Percentiles rank a stretch among this genome's conserved stretches.
Evolutionary conservation across 805 yeast genomes (phyloP).

Genomic region (Kodamaea sagamina): DNA sequence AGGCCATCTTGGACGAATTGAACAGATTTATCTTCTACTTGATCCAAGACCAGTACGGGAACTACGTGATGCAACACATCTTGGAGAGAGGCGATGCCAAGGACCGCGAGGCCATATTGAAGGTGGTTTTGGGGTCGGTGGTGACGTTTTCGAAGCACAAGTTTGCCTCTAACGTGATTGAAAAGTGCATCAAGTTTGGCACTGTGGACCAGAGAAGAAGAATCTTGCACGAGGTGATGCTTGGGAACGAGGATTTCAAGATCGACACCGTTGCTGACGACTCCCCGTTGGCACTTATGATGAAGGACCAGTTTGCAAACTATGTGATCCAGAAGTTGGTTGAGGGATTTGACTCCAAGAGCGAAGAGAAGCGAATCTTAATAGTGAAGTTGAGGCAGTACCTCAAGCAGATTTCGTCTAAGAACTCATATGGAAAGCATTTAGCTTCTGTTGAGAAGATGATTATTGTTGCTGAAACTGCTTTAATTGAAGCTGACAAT

Average conservation of each 20-base stretch:
- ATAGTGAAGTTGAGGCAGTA: conserved; percentile 79
- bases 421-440: conserved; percentile 75
- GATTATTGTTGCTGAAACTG: conserved; percentile 56
- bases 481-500: conserved; percentile 42
- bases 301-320: conserved; percentile 97
- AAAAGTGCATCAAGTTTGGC: conserved; percentile 83
- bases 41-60: conserved; percentile 96
- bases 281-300: conserved; percentile 82
- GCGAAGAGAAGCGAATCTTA: conserved; percentile 65
- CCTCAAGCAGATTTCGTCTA: conserved; percentile 65
- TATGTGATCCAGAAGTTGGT: conserved; percentile 95
- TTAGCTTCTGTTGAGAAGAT: conserved; percentile 79
- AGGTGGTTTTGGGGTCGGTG: conserved; percentile 67
- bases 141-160: conserved; percentile 91
- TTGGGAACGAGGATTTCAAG: conserved; percentile 48
- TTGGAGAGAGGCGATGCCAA: conserved; percentile 74
- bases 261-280: conserved; percentile 57
- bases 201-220: conserved; percentile 57
- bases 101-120: conserved; percentile 63
- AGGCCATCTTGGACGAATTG: conserved; percentile 67
- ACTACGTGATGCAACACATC: conserved; percentile 95
- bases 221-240: conserved; percentile 67
- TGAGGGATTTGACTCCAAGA: conserved; percentile 64
- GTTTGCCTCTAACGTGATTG: conserved; percentile 97
- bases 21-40: conserved; percentile 70